Evolutionary conservation across 306 rosid species (phyloP).

Genomic region (Sindora glabra): DNA sequence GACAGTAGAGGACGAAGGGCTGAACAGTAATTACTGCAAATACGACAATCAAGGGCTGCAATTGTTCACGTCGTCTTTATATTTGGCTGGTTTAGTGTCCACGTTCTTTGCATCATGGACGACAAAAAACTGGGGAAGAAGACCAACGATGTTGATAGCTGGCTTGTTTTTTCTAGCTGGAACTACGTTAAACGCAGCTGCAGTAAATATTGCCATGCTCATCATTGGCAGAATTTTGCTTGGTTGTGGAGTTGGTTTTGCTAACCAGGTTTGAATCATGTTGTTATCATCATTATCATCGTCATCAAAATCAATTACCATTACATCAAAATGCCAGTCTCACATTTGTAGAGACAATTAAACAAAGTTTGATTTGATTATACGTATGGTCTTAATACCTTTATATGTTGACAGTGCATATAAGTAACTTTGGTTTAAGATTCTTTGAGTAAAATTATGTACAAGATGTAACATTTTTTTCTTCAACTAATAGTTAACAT

Average conservation of each 20-base stretch:
- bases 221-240: conserved; percentile 29
- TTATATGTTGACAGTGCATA: too few relatives aligned
- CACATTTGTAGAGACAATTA: too few relatives aligned
- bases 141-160: conserved; percentile 23
- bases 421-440: too few relatives aligned
- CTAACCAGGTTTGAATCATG: conserved; percentile 36
- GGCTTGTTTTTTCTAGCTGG: conserved; percentile 25
- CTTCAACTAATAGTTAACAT: too few relatives aligned
- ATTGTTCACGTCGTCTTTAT: conserved; percentile 37
- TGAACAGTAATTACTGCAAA: conserved; percentile 27
- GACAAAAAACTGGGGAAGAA: conserved; percentile 30
- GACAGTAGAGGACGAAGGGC: too few relatives aligned
- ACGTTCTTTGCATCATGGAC: conserved; percentile 32
- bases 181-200: conserved; percentile 12
- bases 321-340: too few relatives aligned
- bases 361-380: too few relatives aligned
- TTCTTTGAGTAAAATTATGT: too few relatives aligned
- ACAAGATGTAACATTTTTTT: too few relatives aligned
- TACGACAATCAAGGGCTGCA: conserved; percentile 8
- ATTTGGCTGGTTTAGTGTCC: conserved; percentile 31
- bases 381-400: too few relatives aligned
- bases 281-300: too few relatives aligned
- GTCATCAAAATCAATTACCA: too few relatives aligned
- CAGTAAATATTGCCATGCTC: conserved; percentile 8
- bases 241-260: conserved; percentile 34